A percentile compares a stretch with the other conserved stretches of the same genome.
phyloP scores from a whole-genome alignment of 495 filamentous ascomycete genomes.

The Cercophora samala region DNA sequence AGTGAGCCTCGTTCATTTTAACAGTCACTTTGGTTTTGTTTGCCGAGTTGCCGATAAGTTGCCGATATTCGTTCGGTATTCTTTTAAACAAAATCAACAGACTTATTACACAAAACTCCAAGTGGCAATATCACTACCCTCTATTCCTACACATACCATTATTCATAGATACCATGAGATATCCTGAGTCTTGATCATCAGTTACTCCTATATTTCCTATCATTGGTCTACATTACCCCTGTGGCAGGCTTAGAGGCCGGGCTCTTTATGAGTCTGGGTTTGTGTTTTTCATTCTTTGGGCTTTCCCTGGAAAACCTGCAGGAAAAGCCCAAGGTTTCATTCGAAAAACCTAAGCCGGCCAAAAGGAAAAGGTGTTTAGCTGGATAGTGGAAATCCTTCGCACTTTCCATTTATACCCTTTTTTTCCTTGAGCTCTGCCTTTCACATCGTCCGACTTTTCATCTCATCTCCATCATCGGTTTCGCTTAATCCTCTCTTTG shows the following conservation, averaged over 20 bases:
- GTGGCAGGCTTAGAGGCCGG: not conserved
- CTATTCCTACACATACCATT: not conserved
- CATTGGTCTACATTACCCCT: not conserved
- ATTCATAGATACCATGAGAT: not conserved
- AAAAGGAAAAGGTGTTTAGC: not conserved
- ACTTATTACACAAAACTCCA: not conserved
- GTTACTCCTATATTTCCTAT: not conserved
- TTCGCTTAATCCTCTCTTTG: not conserved
- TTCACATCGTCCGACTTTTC: not conserved
- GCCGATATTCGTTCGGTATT: too few species aligned
- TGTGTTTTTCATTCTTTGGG: not conserved
- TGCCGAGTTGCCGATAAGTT: not conserved
- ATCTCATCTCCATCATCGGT: not conserved
- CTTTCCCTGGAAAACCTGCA: not conserved
- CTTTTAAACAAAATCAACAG: not conserved
- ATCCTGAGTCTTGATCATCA: not conserved
- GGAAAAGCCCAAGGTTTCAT: too few species aligned
- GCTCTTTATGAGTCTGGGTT: not conserved
- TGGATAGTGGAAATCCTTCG: not conserved
- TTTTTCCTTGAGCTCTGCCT: not conserved
- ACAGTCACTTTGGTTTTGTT: not conserved
- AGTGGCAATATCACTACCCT: not conserved
- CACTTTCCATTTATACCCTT: not conserved
- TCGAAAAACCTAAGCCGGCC: not conserved
- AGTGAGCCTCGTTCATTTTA: not conserved